phyloP scores from a whole-genome alignment of 2,329 filamentous ascomycete genomes.

The Diaporthe ampelina region DNA sequence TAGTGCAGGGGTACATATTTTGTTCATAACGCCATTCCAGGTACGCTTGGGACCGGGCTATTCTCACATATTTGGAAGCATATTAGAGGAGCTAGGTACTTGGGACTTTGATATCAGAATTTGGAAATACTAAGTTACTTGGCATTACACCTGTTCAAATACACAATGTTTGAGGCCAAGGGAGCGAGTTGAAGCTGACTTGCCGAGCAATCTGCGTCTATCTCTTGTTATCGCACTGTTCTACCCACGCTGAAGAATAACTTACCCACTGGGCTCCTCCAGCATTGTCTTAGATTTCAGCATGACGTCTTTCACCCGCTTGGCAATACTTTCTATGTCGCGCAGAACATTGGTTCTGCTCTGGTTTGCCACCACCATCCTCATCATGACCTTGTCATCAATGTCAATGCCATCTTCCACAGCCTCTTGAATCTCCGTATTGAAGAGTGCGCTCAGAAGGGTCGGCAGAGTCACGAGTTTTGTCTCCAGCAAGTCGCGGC shows the following conservation, averaged over 20 bases:
- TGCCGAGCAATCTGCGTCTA: no score
- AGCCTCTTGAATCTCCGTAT: neutral
- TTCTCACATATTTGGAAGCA: neutral
- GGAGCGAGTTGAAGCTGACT: no score
- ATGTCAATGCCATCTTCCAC: neutral
- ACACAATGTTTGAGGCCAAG: no score
- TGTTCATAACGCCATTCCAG: neutral
- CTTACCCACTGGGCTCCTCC: neutral
- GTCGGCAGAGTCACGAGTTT: neutral
- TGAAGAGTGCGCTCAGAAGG: constrained; percentile 15
- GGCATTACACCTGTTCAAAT: neutral
- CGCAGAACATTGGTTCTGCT: neutral
- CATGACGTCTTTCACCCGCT: neutral
- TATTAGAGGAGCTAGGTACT: neutral
- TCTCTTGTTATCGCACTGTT: no score
- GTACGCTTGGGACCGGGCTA: neutral
- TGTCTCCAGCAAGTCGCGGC: neutral
- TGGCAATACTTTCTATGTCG: neutral
- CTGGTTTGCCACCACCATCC: constrained; percentile 1
- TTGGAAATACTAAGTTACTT: neutral
- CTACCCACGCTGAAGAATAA: no score
- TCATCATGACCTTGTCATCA: constrained; percentile 9
- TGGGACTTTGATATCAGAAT: neutral
- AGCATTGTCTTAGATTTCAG: no score
- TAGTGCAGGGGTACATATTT: neutral